Conservation (phyloP, 306 rosid species). For the Cucumis melo region DNA sequence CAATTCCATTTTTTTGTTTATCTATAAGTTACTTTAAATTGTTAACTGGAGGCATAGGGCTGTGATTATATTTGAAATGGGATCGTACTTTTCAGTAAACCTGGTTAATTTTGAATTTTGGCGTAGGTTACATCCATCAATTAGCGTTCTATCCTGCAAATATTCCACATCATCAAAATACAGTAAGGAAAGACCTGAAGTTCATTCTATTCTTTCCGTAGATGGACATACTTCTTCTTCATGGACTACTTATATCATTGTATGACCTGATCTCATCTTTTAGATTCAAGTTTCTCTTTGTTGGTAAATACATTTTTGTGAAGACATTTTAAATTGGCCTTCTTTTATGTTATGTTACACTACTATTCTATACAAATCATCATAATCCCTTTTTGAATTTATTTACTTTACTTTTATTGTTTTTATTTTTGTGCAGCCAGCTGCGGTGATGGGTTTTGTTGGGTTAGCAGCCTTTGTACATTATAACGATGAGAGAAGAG, state of each 20-base stretch:
- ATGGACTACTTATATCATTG: slow-evolving; percentile 38
- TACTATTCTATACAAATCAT: neutral
- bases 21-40: neutral
- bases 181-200: slow-evolving; percentile 16
- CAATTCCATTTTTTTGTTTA: neutral
- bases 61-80: neutral
- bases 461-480: slow-evolving; percentile 54
- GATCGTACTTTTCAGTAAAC: neutral
- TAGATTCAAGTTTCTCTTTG: neutral
- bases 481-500: slow-evolving; percentile 77
- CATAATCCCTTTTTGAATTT: neutral
- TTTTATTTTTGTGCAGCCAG: slow-evolving; percentile 36
- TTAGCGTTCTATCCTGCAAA: slow-evolving; percentile 26
- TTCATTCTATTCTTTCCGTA: slow-evolving; percentile 13
- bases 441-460: slow-evolving; percentile 48
- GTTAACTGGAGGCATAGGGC: neutral
- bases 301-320: neutral
- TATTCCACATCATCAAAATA: slow-evolving; percentile 35
- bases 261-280: slow-evolving; percentile 23
- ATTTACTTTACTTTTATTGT: neutral
- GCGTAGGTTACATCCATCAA: slow-evolving; percentile 40
- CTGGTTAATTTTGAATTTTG: slow-evolving; percentile 4
- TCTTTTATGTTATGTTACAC: neutral
- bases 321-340: neutral
- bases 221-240: slow-evolving; percentile 34